Evolutionary conservation across 2,329 filamentous ascomycete species (phyloP).

Genomic region (Epichloe gansuensis): DNA sequence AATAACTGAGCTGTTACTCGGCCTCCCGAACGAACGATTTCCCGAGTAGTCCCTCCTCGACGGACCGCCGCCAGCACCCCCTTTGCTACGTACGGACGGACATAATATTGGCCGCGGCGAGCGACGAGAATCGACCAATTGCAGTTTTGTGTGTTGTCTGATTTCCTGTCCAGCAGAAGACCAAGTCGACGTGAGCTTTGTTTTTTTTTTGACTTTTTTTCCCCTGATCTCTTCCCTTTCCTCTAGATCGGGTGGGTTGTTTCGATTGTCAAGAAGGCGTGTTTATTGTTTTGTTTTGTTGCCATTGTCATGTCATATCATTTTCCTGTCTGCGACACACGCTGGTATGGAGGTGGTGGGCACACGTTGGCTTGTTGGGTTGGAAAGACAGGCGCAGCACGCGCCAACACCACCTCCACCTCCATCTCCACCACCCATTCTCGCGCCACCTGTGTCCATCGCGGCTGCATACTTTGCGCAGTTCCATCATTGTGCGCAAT

Average conservation of each 20-base stretch:
- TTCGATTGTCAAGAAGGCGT: no score
- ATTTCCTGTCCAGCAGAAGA: not conserved
- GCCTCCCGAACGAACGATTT: not conserved
- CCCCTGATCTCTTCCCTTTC: not conserved
- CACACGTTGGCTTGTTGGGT: not conserved
- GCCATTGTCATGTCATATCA: slow-evolving; percentile 2
- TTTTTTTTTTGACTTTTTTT: no score
- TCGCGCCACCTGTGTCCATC: not conserved
- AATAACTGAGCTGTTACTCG: not conserved
- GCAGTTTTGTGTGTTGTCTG: no score
- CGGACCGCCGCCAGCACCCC: not conserved
- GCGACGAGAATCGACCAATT: no score
- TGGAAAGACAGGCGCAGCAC: not conserved
- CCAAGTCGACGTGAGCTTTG: not conserved
- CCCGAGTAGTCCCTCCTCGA: not conserved
- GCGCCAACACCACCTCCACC: not conserved
- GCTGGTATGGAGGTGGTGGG: slow-evolving; percentile 2
- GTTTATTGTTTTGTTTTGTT: slow-evolving; percentile 1
- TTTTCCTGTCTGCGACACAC: slow-evolving; percentile 4
- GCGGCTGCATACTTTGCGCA: not conserved
- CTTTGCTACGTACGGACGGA: no score
- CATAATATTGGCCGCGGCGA: no score
- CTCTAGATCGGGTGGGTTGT: not conserved
- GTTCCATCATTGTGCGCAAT: no score
- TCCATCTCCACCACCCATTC: not conserved